A percentile compares a stretch with the other conserved stretches of the same genome.
Conservation (phyloP, 305 asterid species). For the Stenogyne calaminthoides region DNA sequence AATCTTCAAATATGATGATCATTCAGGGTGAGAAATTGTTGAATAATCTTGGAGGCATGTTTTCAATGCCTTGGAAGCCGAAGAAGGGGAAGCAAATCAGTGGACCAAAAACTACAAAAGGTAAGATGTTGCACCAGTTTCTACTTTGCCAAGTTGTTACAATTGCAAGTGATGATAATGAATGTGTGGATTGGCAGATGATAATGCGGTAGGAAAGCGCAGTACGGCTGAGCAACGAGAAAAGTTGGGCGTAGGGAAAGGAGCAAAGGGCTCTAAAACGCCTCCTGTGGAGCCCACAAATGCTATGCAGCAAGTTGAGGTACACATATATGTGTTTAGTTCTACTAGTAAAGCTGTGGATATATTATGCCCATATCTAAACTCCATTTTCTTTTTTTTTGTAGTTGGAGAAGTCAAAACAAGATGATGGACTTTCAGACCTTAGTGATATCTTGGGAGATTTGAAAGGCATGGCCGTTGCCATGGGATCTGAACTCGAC, state of each 20-base stretch:
- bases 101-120: slow-evolving; percentile 71
- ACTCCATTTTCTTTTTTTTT: background rate
- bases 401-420: slow-evolving; percentile 83
- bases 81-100: slow-evolving; percentile 66
- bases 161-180: slow-evolving; percentile 8
- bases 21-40: slow-evolving; percentile 90
- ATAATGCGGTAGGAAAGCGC: slow-evolving; percentile 47
- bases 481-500: slow-evolving; percentile 86
- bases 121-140: slow-evolving; percentile 30
- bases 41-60: slow-evolving; percentile 95
- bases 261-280: slow-evolving; percentile 47
- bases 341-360: background rate
- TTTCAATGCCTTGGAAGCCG: slow-evolving; percentile 91
- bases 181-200: slow-evolving; percentile 45
- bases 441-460: slow-evolving; percentile 78
- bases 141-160: background rate
- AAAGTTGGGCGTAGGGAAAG: slow-evolving; percentile 63
- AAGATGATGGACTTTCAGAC: slow-evolving; percentile 82
- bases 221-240: slow-evolving; percentile 62
- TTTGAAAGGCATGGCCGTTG: slow-evolving; percentile 91
- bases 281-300: slow-evolving; percentile 73
- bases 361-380: background rate
- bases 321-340: slow-evolving; percentile 10
- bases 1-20: background rate
- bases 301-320: slow-evolving; percentile 82